Evolutionary conservation across 2,329 filamentous ascomycete genomes (phyloP), one percentile per base, ranked within the genome.

Genomic region (Neofusicoccum umdonicola): DNA sequence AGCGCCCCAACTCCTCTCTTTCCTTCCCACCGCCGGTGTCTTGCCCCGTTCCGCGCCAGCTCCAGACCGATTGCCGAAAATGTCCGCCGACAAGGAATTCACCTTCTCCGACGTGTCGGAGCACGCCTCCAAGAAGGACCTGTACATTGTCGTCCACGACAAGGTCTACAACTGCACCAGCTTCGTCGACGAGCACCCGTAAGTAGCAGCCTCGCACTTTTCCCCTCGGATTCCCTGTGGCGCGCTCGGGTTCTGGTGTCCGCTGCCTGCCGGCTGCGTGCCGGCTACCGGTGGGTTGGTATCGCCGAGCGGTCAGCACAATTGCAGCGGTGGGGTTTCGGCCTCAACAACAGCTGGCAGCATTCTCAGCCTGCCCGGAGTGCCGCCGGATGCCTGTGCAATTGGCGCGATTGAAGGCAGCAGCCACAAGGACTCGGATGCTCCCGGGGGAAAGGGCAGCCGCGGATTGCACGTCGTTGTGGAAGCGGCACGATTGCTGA

Each of bases 171-270:
- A 98, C 80, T 81, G 84, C 77, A 86, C 88, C 74, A 90, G 89
- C 80, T 99, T 99, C 81, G 84, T 98, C 71, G 94, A 98, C 78
- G 95, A 99, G 88, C 95, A 99, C 80, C 95, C 95, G 87, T 90
- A 87, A 70, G 87, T 86, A 42, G 42, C 52, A 31, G 27, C 27
- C 1, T 1, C 27, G 5, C 27, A 1, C 27, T 7, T 7, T 31
- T 5, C 27, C 4, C 27, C 27, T 31, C 27, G 27, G 27, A 7
- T 31, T 31, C 5, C 27, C 27, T 7, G 27, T 3, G 27, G 4
- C 27, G 27, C 27, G 27, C 27, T 31, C 27, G 27, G 27, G 7
- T 31, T 31, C 4, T 31, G 27, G 4, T 31, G 27, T 31, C 27
- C 4, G 27, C 27, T 31, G 27, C 27, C 27, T 31, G 27, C 27